Conservation (phyloP, 495 filamentous ascomycete species). For the Ramalina intermedia region DNA sequence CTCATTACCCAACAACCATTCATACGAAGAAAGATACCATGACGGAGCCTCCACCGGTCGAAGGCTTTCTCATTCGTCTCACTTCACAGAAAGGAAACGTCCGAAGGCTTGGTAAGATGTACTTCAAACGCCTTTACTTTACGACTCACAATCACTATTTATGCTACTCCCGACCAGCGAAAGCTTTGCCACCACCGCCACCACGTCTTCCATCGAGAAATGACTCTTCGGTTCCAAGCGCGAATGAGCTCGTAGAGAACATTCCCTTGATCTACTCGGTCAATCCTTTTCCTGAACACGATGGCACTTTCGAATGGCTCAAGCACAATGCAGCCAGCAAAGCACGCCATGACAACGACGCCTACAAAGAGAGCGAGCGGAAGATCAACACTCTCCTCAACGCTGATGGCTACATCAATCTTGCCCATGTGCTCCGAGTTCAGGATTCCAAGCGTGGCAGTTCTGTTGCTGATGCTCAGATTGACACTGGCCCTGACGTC, state of each 20-base stretch:
- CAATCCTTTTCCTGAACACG: constrained; percentile 43
- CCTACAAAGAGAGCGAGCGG: constrained; percentile 45
- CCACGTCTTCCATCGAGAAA: constrained; percentile 32
- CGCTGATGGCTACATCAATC: constrained; percentile 54
- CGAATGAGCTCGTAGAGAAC: constrained; percentile 40
- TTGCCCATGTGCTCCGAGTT: constrained; percentile 42
- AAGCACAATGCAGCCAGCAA: constrained; percentile 28
- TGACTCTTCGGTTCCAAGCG: constrained; percentile 36
- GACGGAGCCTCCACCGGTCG: constrained; percentile 49
- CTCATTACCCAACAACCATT: constrained; percentile 49
- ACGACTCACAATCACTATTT: constrained; percentile 54
- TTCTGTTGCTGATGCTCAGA: constrained; percentile 33
- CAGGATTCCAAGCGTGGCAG: constrained; percentile 38
- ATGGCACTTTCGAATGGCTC: constrained; percentile 47
- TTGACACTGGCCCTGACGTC: constrained; percentile 33
- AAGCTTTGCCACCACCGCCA: constrained; percentile 50
- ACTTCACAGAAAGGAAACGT: constrained; percentile 50
- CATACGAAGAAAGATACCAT: constrained; percentile 23
- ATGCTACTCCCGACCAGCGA: constrained; percentile 52
- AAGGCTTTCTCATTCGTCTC: constrained; percentile 58
- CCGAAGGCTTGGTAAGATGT: constrained; percentile 47
- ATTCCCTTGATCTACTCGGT: constrained; percentile 50
- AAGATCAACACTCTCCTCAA: constrained; percentile 43
- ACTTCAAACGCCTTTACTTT: constrained; percentile 59
- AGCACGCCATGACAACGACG: constrained; percentile 41